Evolutionary conservation across 257 asterid species (phyloP).

Genomic region (Hygrophila difformis): DNA sequence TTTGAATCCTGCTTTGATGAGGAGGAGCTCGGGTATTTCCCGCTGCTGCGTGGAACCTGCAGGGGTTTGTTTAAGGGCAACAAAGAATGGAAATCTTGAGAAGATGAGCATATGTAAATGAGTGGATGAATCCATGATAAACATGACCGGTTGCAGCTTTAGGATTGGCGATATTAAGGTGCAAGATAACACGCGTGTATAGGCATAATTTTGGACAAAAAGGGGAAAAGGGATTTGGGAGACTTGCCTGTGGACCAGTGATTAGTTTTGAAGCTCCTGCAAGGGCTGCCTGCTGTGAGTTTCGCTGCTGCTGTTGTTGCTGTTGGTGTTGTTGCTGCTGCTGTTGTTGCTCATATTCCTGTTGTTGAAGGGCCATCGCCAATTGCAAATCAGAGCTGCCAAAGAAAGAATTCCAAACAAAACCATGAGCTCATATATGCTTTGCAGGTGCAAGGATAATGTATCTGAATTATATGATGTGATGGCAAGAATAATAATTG

Average conservation of each 20-base stretch:
- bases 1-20: conserved; percentile 44
- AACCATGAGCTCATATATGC: too few relatives aligned
- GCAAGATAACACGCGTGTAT: too few relatives aligned
- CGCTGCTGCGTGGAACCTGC: conserved; percentile 57
- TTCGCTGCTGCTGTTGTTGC: conserved; percentile 19
- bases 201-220: not conserved
- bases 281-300: conserved; percentile 34
- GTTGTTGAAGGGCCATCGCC: conserved; percentile 95
- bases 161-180: too few relatives aligned
- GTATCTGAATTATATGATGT: too few relatives aligned
- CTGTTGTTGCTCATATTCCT: conserved; percentile 78
- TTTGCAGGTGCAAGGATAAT: too few relatives aligned
- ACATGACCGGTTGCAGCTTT: too few relatives aligned
- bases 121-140: too few relatives aligned
- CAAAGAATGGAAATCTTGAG: not conserved
- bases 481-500: too few relatives aligned
- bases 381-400: conserved; percentile 85
- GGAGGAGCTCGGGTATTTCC: conserved; percentile 24
- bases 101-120: not conserved
- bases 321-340: conserved; percentile 20
- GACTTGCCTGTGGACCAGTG: conserved; percentile 76
- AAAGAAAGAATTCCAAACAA: not conserved
- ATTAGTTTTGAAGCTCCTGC: conserved; percentile 49
- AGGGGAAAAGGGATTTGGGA: too few relatives aligned
- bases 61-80: too few relatives aligned